Conservation (phyloP, 495 filamentous ascomycete species). For the Penicillium maclennaniae region DNA sequence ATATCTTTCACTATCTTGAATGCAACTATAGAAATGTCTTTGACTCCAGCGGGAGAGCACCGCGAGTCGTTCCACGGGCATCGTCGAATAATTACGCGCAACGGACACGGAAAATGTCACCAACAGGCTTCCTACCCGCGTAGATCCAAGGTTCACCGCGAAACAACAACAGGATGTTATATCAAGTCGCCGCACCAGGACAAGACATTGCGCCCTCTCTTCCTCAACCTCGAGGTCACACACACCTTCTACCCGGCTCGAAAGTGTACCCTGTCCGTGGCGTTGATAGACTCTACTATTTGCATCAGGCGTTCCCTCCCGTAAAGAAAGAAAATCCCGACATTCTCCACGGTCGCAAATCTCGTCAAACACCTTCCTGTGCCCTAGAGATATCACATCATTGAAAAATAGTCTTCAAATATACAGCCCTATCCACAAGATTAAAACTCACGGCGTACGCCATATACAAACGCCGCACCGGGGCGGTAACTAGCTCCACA, state of each 20-base stretch:
- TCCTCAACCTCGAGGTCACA: not conserved
- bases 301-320: conserved; percentile 7
- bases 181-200: not conserved
- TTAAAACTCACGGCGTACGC: not conserved
- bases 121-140: not conserved
- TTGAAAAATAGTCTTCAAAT: not conserved
- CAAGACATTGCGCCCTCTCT: not conserved
- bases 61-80: not conserved
- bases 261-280: conserved; percentile 17
- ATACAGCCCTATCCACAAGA: not conserved
- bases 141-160: not conserved
- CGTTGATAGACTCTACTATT: conserved; percentile 20
- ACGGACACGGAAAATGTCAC: not conserved
- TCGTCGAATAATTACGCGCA: not conserved
- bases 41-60: not conserved
- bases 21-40: not conserved
- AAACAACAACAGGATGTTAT: not conserved
- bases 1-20: too few relatives aligned
- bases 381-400: not conserved
- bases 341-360: not conserved
- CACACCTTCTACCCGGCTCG: conserved; percentile 10
- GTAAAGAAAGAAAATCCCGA: conserved; percentile 3
- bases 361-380: not conserved
- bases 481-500: conserved; percentile 1
- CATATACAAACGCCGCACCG: not conserved